Conservation (phyloP, 2,329 filamentous ascomycete species). For the Penicillium occitanis region DNA sequence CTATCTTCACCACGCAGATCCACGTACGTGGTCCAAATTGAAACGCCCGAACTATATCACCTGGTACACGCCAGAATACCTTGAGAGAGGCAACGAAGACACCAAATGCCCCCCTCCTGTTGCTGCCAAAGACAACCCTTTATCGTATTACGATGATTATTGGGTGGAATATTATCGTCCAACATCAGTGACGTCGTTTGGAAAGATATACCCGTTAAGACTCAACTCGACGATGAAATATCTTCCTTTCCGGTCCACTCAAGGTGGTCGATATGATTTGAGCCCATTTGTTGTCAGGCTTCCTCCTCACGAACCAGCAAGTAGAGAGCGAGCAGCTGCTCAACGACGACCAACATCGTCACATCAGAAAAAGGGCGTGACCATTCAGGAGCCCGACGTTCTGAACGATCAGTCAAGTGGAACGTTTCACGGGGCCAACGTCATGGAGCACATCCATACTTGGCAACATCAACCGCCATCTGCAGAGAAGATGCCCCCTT, state of each 20-base stretch:
- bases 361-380: conserved; percentile 64
- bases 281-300: conserved; percentile 84
- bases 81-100: conserved; percentile 57
- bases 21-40: conserved; percentile 67
- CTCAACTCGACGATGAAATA: conserved; percentile 88
- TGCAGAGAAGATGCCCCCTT: conserved; percentile 34
- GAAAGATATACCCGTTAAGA: conserved; percentile 88
- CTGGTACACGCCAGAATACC: conserved; percentile 77
- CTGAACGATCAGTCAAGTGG: conserved; percentile 45
- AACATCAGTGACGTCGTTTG: conserved; percentile 79
- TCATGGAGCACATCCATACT: conserved; percentile 27
- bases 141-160: conserved; percentile 77
- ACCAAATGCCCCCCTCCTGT: conserved; percentile 21
- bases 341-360: conserved; percentile 28
- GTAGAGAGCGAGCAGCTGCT: conserved; percentile 52
- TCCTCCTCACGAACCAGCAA: conserved; percentile 51
- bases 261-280: conserved; percentile 71
- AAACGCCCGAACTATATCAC: conserved; percentile 72
- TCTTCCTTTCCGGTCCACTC: conserved; percentile 69
- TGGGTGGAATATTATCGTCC: conserved; percentile 98
- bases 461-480: conserved; percentile 37
- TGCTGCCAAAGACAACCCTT: conserved; percentile 30
- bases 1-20: conserved; percentile 88
- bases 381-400: conserved; percentile 63
- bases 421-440: conserved; percentile 22